Percentiles rank a stretch among this genome's conserved stretches.
Conservation (phyloP, 2,329 filamentous ascomycete genomes). For the Colletotrichum cuscutae region DNA sequence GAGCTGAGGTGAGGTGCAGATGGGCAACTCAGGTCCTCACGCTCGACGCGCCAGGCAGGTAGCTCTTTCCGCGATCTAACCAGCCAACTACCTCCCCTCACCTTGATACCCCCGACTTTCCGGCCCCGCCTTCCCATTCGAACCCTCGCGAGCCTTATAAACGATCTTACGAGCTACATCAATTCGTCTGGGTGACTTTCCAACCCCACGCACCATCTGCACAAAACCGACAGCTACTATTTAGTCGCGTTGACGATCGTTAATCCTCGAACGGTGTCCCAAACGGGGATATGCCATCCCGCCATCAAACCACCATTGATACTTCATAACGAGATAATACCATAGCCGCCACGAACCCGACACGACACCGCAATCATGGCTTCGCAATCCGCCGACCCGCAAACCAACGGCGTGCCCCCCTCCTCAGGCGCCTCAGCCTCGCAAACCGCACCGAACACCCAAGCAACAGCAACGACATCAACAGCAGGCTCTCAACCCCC, state of each 20-base stretch:
- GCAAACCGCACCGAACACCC: constrained; percentile 49
- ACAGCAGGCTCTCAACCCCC: constrained; percentile 26
- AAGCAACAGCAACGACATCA: constrained; percentile 44
- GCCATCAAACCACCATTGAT: background rate
- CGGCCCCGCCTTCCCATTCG: background rate
- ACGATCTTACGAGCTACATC: background rate
- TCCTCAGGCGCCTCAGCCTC: constrained; percentile 50
- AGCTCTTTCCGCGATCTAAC: constrained; percentile 15
- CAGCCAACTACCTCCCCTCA: background rate
- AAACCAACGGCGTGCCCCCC: constrained; percentile 63
- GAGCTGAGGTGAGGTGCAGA: background rate
- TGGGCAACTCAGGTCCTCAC: background rate
- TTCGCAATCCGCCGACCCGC: constrained; percentile 51
- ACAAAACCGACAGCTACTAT: no score
- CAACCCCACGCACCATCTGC: no score
- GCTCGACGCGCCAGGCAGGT: constrained; percentile 14
- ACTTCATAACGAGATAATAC: background rate
- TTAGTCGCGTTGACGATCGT: background rate
- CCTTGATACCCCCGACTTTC: constrained; percentile 11
- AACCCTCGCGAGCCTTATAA: no score
- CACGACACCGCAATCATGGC: constrained; percentile 22
- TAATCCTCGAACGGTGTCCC: background rate
- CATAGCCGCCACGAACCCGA: background rate
- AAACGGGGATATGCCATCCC: constrained; percentile 2
- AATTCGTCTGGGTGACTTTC: no score